Evolutionary conservation across 1,284 basidiomycete species (phyloP).

Genomic region (Takashimella koratensis): DNA sequence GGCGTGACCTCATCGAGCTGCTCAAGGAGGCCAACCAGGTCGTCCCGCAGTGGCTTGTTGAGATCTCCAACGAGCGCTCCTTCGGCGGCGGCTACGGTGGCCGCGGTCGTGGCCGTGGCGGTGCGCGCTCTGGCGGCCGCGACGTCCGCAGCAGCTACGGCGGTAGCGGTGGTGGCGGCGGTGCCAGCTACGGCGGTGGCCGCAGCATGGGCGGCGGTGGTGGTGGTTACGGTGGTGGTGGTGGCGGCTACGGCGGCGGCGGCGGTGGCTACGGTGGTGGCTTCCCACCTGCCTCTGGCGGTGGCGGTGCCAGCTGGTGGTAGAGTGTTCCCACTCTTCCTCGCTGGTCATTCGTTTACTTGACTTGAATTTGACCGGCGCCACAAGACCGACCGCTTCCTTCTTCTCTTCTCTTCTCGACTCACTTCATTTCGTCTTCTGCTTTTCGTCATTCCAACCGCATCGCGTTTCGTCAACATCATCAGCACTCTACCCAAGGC

Average conservation of each 20-base stretch:
- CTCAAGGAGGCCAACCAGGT: constrained; percentile 97
- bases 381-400: too few relatives aligned
- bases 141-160: constrained; percentile 37
- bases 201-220: constrained; percentile 22
- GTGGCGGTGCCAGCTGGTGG: constrained; percentile 50
- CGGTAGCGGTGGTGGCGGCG: constrained; percentile 22
- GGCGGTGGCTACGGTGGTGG: constrained; percentile 57
- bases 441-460: not conserved
- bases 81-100: constrained; percentile 60
- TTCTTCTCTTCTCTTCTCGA: not conserved
- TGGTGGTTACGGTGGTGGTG: constrained; percentile 59
- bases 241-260: constrained; percentile 55
- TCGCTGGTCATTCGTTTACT: not conserved
- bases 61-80: constrained; percentile 74
- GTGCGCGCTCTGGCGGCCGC: constrained; percentile 59
- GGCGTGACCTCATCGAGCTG: constrained; percentile 85
- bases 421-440: not conserved
- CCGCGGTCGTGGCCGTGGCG: constrained; percentile 55
- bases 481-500: not conserved
- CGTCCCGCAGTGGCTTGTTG: constrained; percentile 86
- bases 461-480: not conserved
- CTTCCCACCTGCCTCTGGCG: constrained; percentile 37
- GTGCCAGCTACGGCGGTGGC: constrained; percentile 31
- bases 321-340: constrained; percentile 16
- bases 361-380: not conserved